Conservation (phyloP, 2,329 filamentous ascomycete genomes). For the Apiospora hydei region DNA sequence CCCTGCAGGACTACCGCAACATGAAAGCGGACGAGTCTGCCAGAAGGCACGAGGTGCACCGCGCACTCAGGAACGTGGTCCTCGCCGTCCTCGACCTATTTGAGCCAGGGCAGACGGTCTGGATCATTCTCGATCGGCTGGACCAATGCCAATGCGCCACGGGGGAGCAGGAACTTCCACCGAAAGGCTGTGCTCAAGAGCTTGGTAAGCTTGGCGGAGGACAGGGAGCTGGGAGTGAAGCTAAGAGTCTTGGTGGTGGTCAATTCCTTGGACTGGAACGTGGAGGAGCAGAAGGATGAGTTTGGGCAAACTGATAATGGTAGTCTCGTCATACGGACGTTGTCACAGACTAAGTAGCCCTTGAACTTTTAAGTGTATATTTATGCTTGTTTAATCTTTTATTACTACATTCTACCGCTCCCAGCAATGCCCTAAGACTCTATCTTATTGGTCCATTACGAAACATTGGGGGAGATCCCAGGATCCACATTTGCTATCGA, state of each 20-base stretch:
- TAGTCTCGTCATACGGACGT: neutral
- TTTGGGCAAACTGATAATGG: neutral
- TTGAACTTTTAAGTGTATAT: too few species aligned
- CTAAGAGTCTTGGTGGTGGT: slow-evolving; percentile 4
- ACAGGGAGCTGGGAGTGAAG: neutral
- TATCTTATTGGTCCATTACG: too few species aligned
- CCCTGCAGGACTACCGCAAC: neutral
- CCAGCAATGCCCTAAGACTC: too few species aligned
- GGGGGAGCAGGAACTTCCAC: neutral
- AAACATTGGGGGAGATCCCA: too few species aligned
- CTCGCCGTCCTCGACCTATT: neutral
- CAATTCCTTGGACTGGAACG: neutral
- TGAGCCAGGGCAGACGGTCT: neutral
- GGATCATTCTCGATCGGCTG: neutral
- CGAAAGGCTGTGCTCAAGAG: neutral
- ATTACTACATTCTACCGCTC: too few species aligned
- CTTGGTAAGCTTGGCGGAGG: neutral
- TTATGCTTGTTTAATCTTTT: too few species aligned
- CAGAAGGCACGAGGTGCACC: neutral
- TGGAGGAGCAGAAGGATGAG: neutral
- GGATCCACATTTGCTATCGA: too few species aligned
- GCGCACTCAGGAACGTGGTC: neutral
- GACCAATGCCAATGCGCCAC: neutral
- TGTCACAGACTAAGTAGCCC: neutral
- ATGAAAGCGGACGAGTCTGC: neutral